phyloP scores from a whole-genome alignment of 306 rosid genomes.

The Ormosia semicastrata region DNA sequence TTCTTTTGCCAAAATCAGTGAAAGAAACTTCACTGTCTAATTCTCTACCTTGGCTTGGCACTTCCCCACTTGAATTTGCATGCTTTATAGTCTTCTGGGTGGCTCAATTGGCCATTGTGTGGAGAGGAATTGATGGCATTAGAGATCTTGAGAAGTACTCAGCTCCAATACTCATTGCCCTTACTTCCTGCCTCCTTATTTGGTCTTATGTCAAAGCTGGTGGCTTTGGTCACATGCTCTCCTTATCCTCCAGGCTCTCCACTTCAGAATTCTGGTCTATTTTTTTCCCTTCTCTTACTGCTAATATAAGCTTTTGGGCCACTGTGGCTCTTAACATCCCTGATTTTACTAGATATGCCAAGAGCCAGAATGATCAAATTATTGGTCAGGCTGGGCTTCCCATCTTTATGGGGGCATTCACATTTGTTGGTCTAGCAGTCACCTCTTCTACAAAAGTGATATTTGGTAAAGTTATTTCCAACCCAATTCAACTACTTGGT shows the following conservation, averaged over 20 bases:
- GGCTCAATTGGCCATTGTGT: slow-evolving; percentile 63
- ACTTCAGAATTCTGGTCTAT: slow-evolving; percentile 63
- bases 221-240: slow-evolving; percentile 78
- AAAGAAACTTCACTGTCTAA: slow-evolving; percentile 38
- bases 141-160: slow-evolving; percentile 75
- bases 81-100: slow-evolving; percentile 70
- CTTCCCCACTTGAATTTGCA: slow-evolving; percentile 77
- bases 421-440: slow-evolving; percentile 86
- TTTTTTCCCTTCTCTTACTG: slow-evolving; percentile 84
- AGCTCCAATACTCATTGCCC: slow-evolving; percentile 73
- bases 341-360: slow-evolving; percentile 82
- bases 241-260: slow-evolving; percentile 65
- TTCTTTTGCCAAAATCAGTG: slow-evolving; percentile 59
- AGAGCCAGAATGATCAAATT: slow-evolving; percentile 66
- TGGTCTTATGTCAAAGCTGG: slow-evolving; percentile 78
- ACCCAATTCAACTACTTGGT: slow-evolving; percentile 73
- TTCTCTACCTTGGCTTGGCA: slow-evolving; percentile 67
- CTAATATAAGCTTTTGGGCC: slow-evolving; percentile 91
- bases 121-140: slow-evolving; percentile 87
- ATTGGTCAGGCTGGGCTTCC: slow-evolving; percentile 90
- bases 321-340: slow-evolving; percentile 85
- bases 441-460: slow-evolving; percentile 79
- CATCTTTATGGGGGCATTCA: slow-evolving; percentile 80
- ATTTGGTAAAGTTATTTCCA: slow-evolving; percentile 73
- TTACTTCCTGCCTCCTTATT: slow-evolving; percentile 53